Base-by-base conservation (phyloP, 768 basidiomycete genomes). In the Postia placenta region DNA sequence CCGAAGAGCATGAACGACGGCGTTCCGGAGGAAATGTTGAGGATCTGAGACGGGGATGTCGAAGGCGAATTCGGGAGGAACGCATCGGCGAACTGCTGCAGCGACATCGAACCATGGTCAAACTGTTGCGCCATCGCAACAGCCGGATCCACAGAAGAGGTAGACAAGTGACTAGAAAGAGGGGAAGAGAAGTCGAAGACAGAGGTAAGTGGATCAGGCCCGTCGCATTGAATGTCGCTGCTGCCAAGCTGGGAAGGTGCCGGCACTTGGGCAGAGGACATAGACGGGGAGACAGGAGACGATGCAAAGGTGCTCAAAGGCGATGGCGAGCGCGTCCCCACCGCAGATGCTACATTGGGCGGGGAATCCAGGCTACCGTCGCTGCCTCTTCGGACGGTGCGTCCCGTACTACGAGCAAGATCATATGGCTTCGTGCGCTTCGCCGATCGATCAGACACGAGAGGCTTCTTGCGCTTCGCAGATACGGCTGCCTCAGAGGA, bases 351-450 rank as follows among this genome's bases (percentile, higher is more conserved):
- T 33, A 63, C 49, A 19, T 56, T 44, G 11, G 63, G 61, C 2
- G 63, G 62, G 2, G 67, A 66, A 20, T 60, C 54, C 22, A 63
- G 40, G 45, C 63, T 63, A 14, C 60, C 65, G 15, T 56, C 60
- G 55, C 64, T 66, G 36, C 60, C 59, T 49, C 59, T 57, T 11
- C 63, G 56, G n/a, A 55, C 56, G 12, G 64, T 47, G 4, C 51
- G 58, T 25, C 54, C 67, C 19, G 62, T 60, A 33, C 49, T 56
- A 41, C 58, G 63, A 37, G 56, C 56, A 55, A 51, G 60, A 58
- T 87, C 83, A 55, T 87, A 87, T 3, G 86, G 86, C 62, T 88
- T 90, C 3, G 77, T 73, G 24, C 87, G 80, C 52, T 77, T 80
- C 63, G 79, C 83, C 35, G 56, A 60, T 3, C 61, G 60, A 12